phyloP scores from a whole-genome alignment of 768 basidiomycete genomes.

The Boletus coccyginus region DNA sequence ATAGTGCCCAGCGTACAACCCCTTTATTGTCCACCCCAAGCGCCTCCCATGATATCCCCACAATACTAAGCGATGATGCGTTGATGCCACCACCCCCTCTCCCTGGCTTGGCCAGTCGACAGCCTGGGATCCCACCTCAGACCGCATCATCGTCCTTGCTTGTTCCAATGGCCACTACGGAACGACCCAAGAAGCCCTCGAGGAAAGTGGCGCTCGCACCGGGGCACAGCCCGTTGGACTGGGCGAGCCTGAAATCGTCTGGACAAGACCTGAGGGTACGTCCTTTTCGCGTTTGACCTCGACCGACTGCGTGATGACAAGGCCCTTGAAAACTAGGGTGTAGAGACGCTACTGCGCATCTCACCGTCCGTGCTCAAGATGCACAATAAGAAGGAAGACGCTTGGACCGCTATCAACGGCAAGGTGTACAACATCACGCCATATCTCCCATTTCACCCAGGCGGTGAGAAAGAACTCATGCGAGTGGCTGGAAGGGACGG shows the following conservation, averaged over 20 bases:
- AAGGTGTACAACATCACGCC: slow-evolving; percentile 97
- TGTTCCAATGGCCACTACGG: slow-evolving; percentile 62
- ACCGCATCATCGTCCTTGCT: slow-evolving; percentile 44
- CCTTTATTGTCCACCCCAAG: slow-evolving; percentile 13
- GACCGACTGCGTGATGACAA: background rate
- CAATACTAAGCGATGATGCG: slow-evolving; percentile 43
- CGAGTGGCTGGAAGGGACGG: slow-evolving; percentile 94
- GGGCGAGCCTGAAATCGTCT: slow-evolving; percentile 84
- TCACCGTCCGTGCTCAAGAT: slow-evolving; percentile 72
- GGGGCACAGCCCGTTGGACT: slow-evolving; percentile 90
- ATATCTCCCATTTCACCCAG: slow-evolving; percentile 90
- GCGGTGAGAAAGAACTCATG: slow-evolving; percentile 93
- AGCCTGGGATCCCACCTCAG: slow-evolving; percentile 30
- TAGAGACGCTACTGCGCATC: slow-evolving; percentile 64
- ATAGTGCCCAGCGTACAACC: slow-evolving; percentile 66
- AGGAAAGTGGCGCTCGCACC: slow-evolving; percentile 89
- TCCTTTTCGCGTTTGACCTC: background rate
- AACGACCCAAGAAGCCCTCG: slow-evolving; percentile 54
- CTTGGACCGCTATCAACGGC: slow-evolving; percentile 89
- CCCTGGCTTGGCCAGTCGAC: slow-evolving; percentile 39
- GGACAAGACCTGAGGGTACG: slow-evolving; percentile 76
- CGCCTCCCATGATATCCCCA: slow-evolving; percentile 13
- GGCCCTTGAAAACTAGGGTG: slow-evolving; percentile 48
- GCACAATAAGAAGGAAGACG: slow-evolving; percentile 84
- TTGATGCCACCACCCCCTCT: slow-evolving; percentile 53